These are phyloP conservation scores for Flueggea neowawraea DNA, from an alignment of 441 rosid genomes.

Conservation along the genomic window DNA sequence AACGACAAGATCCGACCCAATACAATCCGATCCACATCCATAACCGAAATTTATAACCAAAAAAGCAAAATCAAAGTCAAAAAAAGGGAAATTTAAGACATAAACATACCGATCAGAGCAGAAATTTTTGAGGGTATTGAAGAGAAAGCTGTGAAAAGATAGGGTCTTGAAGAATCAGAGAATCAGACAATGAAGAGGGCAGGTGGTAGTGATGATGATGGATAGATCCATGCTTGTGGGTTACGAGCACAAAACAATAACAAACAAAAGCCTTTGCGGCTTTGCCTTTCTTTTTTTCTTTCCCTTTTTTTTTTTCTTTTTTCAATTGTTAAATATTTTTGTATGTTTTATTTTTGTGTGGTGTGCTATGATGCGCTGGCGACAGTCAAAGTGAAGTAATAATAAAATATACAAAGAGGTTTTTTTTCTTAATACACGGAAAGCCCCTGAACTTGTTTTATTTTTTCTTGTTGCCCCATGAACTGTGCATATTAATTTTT, in stretches of 20 bases:
- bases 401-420: no score
- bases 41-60: background rate
- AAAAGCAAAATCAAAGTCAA: slow-evolving; percentile 4
- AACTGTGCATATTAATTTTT: no score
- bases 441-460: no score
- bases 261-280: background rate
- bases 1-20: slow-evolving; percentile 17
- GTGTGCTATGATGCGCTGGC: no score
- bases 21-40: no score
- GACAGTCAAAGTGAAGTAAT: no score
- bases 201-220: slow-evolving; percentile 14
- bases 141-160: background rate
- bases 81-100: background rate
- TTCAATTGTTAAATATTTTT: no score
- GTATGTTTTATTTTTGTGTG: no score
- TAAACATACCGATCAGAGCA: slow-evolving; percentile 22
- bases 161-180: background rate
- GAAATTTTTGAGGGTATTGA: slow-evolving; percentile 12
- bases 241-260: background rate
- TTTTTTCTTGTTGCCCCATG: no score
- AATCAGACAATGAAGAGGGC: slow-evolving; percentile 25
- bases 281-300: no score
- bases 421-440: no score
- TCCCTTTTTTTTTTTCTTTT: no score
- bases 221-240: slow-evolving; percentile 21